These are phyloP conservation scores for Candida boidinii DNA, from an alignment of 805 yeast genomes.

Conservation along the genomic window DNA sequence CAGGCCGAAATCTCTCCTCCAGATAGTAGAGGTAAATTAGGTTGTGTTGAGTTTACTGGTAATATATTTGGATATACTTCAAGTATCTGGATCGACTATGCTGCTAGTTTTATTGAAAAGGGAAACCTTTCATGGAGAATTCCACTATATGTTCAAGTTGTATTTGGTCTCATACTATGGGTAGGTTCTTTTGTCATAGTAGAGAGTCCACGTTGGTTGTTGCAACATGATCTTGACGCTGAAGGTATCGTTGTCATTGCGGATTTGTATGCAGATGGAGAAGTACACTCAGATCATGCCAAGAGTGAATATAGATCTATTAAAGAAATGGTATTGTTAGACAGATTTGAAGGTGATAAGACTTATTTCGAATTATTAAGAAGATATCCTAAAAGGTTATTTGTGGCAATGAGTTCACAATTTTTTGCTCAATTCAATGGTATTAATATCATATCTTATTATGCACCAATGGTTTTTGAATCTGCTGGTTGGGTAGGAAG, in stretches of 20 bases:
- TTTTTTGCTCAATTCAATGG: conserved; percentile 89
- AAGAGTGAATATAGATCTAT: conserved; percentile 68
- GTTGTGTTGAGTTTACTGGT: conserved; percentile 84
- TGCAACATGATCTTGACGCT: conserved; percentile 70
- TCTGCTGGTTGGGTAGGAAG: conserved; percentile 88
- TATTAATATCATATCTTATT: conserved; percentile 80
- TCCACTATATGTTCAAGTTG: conserved; percentile 45
- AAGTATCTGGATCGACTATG: conserved; percentile 84
- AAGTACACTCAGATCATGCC: conserved; percentile 61
- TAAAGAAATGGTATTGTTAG: conserved; percentile 69
- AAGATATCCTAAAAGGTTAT: conserved; percentile 65
- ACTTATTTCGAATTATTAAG: conserved; percentile 70
- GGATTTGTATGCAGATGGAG: conserved; percentile 73
- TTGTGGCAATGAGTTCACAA: conserved; percentile 83
- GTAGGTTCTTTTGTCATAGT: conserved; percentile 73
- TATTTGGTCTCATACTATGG: conserved; percentile 60
- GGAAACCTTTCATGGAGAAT: conserved; percentile 41
- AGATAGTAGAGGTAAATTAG: conserved; percentile 75
- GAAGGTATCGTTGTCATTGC: conserved; percentile 85
- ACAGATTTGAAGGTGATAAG: conserved; percentile 73
- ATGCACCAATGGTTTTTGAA: conserved; percentile 86
- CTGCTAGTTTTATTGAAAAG: conserved; percentile 41
- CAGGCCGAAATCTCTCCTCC: conserved; percentile 87
- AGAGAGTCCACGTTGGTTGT: conserved; percentile 86
- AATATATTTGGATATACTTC: conserved; percentile 74